Evolutionary conservation across 1,284 basidiomycete genomes (phyloP).

Genomic region (Austroboletus sp.): DNA sequence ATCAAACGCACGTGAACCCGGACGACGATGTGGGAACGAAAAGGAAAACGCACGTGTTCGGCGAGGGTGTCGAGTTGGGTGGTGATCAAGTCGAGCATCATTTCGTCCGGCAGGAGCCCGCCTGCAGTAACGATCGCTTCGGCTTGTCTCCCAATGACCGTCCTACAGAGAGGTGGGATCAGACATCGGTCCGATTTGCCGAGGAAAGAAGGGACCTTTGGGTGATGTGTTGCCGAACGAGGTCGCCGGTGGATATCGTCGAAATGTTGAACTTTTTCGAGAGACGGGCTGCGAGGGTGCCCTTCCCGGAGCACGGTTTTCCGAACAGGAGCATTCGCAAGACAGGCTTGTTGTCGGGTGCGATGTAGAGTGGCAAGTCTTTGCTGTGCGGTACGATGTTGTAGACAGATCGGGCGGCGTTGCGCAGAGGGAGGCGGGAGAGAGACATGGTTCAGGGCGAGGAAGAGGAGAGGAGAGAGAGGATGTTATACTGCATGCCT

Average conservation of each 20-base stretch:
- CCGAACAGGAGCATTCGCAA: conserved; percentile 76
- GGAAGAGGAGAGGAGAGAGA: neutral
- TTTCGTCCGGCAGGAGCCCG: conserved; percentile 66
- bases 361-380: conserved; percentile 17
- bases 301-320: conserved; percentile 75
- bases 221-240: conserved; percentile 71
- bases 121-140: conserved; percentile 72
- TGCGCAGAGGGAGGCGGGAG: conserved; percentile 2
- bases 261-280: conserved; percentile 66
- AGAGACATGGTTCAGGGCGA: conserved; percentile 6
- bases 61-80: conserved; percentile 59
- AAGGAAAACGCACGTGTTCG: conserved; percentile 44
- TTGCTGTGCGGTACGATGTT: conserved; percentile 18
- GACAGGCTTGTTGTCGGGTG: conserved; percentile 14
- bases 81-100: conserved; percentile 69
- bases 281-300: conserved; percentile 65
- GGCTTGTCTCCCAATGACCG: conserved; percentile 64
- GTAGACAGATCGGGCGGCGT: conserved; percentile 15
- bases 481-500: conserved; percentile 20
- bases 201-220: conserved; percentile 38
- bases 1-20: conserved; percentile 11
- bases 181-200: neutral
- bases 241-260: conserved; percentile 75
- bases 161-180: conserved; percentile 35
- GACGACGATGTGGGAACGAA: neutral